These are phyloP conservation scores for Paecilomyces dactylethromorphus DNA, from an alignment of 2,329 filamentous ascomycete species.

Conservation along the genomic window DNA sequence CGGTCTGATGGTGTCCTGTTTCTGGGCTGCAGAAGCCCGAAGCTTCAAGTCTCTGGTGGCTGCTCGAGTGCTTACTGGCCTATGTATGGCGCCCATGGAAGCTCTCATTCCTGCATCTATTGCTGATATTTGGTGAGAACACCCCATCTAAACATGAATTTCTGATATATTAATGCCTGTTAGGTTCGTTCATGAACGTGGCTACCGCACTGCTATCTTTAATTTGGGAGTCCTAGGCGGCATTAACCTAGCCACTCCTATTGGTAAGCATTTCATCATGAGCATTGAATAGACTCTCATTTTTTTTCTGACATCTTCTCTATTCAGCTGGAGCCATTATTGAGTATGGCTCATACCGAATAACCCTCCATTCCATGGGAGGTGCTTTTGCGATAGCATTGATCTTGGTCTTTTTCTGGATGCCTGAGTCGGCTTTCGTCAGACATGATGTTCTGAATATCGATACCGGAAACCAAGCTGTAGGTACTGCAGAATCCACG, in stretches of 20 bases:
- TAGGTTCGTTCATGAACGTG: conserved; percentile 39
- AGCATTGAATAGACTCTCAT: not conserved
- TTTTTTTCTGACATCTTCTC: not conserved
- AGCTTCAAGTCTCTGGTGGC: conserved; percentile 25
- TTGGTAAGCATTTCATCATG: conserved; percentile 20
- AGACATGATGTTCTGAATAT: conserved; percentile 26
- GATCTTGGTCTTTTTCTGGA: conserved; percentile 36
- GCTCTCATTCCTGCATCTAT: conserved; percentile 36
- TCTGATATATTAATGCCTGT: not conserved
- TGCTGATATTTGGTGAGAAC: conserved; percentile 29
- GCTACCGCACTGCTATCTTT: conserved; percentile 34
- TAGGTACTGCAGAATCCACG: conserved; percentile 3
- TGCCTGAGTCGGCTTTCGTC: conserved; percentile 36
- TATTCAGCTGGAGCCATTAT: conserved; percentile 32
- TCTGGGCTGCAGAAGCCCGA: conserved; percentile 27
- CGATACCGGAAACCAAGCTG: conserved; percentile 24
- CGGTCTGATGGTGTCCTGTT: conserved; percentile 26
- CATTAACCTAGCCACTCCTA: conserved; percentile 35
- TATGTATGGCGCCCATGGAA: conserved; percentile 35
- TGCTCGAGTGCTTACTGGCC: conserved; percentile 26
- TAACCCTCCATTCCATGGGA: conserved; percentile 33
- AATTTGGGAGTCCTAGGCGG: conserved; percentile 37
- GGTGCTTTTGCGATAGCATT: conserved; percentile 33
- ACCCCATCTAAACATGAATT: not conserved
- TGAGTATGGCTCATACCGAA: conserved; percentile 27